These are phyloP conservation scores for Botrytis porri DNA, from an alignment of 2,329 filamentous ascomycete genomes.

Conservation along the genomic window DNA sequence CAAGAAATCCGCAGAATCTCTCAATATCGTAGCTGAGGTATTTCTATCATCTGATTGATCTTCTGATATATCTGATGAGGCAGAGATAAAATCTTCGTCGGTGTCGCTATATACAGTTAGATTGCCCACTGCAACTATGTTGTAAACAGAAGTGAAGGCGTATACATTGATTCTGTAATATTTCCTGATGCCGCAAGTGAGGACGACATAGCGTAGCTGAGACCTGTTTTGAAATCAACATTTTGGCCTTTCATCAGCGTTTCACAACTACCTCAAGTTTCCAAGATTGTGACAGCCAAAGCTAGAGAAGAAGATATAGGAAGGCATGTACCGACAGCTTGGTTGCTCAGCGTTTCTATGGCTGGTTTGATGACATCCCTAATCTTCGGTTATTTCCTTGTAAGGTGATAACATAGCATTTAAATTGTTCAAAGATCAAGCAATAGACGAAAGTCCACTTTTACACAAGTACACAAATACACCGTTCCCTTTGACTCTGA, in stretches of 20 bases:
- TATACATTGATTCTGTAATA: slow-evolving; percentile 13
- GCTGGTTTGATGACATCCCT: slow-evolving; percentile 12
- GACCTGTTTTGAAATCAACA: slow-evolving; percentile 19
- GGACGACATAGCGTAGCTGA: slow-evolving; percentile 14
- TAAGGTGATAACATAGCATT: slow-evolving; percentile 2
- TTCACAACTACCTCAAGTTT: slow-evolving; percentile 10
- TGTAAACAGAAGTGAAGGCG: not conserved
- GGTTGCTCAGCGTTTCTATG: slow-evolving; percentile 13
- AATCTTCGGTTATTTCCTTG: slow-evolving; percentile 9
- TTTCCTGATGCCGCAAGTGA: not conserved
- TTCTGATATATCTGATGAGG: slow-evolving; percentile 10
- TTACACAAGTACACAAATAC: slow-evolving; percentile 7
- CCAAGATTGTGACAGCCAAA: slow-evolving; percentile 2
- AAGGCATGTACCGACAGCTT: slow-evolving; percentile 11
- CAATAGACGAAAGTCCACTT: slow-evolving; percentile 2
- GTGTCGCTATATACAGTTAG: slow-evolving; percentile 8
- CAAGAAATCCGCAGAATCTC: slow-evolving; percentile 44
- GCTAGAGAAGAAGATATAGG: not conserved
- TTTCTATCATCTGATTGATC: not conserved
- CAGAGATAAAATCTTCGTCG: slow-evolving; percentile 13
- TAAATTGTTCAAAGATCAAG: slow-evolving; percentile 1
- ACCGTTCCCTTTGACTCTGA: slow-evolving; percentile 1
- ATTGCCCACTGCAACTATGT: not conserved
- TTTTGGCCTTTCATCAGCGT: not conserved
- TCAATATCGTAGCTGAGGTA: slow-evolving; percentile 25